Evolutionary conservation across 2,329 filamentous ascomycete species (phyloP), one percentile per base, ranked within the genome.

Genomic region (Penicillium sp.): DNA sequence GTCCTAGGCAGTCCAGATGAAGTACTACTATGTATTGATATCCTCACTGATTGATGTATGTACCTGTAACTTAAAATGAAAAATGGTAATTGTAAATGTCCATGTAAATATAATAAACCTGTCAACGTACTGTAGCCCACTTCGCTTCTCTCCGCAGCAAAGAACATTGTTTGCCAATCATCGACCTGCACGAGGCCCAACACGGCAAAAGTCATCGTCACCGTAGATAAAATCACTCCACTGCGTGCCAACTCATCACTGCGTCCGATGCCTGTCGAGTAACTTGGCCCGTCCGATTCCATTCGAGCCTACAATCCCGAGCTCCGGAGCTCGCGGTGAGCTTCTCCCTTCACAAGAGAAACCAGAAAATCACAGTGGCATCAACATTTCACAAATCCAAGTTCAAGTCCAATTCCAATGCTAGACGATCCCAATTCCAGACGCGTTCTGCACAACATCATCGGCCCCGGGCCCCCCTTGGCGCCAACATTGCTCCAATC

Each of bases 201-300:
- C 36, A 50, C 3, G 59, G 61, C 32, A 58, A 61, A 46, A 10
- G 48, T 37, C 36, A 48, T 51, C 41, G 34, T 59, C 55, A 54
- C 27, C 26, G 21, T 12, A 26, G 26, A 40, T 40, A 26, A 52
- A 51, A 49, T 51, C 45, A 39, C 74, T 72, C 75, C 72, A 70
- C 71, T 56, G 52, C 61, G 50, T 88, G 86, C 84, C 86, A 89
- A 83, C 86, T 85, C 86, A 89, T 88, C 85, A 84, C 73, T 88
- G 85, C 86, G 86, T 89, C 80, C 80, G 77, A 68, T 72, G 68
- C 61, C 62, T 66, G 63, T 70, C 67, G 66, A 60, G 54, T 59
- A 63, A 61, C 52, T 60, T 55, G 50, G 48, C 40, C 33, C 34
- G 41, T 48, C 30, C 24, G 37, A 48, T 50, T 52, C 48, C 30